Evolutionary conservation across 148 eudicot genomes (phyloP), one percentile per base, ranked within the genome.

Genomic region (Diospyros lotus): DNA sequence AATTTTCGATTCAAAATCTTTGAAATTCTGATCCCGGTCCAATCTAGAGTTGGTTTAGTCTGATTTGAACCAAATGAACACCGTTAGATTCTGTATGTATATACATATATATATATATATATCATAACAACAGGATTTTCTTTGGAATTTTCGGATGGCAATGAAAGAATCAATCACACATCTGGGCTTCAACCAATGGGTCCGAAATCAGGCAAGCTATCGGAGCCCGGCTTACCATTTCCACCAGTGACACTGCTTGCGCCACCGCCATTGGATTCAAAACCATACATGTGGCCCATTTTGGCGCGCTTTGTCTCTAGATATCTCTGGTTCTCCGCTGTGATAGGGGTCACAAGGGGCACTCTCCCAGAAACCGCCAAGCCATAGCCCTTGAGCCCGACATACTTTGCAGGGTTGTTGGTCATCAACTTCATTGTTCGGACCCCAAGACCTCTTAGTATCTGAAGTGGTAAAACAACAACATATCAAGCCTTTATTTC

Each of bases 361-460:
- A 93, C 98, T 81, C 96, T 80, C 39, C 90, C 98, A 9, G 92
- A 81, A 59, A 93, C 80, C 45, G 89, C 86, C 66, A 93, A 88
- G 44, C 98, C 98, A 44, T 93, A 91, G 45, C 96, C 98, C 82
- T 89, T 91, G 66, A 93, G 90, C 53, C 96, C 96, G 0, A 64
- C 43, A 71, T 91, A 93, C 75, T 93, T 93, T 28, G 96, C 89
- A 7, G 98, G 98, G 78, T 91, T 93, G 87, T 93, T 93, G 48
- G 98, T 93, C 98, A 93, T 93, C 80, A 93, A 80, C 85, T 88
- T 89, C 94, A 93, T 89, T 2, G 91, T 93, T 78, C 92, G 82
- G 51, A 93, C 92, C 10, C 98, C 96, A 51, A 93, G 86, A 74
- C 91, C 96, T 77, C 96, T 88, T 70, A 93, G 79, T 42, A 93